phyloP scores from a whole-genome alignment of 2,329 filamentous ascomycete species.

The Ustulina deusta region DNA sequence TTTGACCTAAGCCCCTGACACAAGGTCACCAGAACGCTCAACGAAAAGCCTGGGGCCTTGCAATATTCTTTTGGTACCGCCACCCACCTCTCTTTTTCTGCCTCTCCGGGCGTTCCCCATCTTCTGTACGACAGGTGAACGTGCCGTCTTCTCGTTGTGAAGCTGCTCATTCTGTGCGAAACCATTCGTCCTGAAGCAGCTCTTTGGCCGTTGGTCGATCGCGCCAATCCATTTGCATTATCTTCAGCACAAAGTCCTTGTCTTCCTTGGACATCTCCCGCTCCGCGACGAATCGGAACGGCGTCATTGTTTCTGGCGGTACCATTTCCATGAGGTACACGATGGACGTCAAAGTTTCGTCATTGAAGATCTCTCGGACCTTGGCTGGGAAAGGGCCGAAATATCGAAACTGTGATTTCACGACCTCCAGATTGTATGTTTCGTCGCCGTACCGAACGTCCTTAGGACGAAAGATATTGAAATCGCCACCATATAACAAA shows the following conservation, averaged over 20 bases:
- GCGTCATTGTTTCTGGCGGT: neutral
- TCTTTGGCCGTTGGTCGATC: slow-evolving; percentile 16
- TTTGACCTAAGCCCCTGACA: neutral
- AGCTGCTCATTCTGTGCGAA: slow-evolving; percentile 3
- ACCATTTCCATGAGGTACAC: neutral
- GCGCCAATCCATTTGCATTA: slow-evolving; percentile 16
- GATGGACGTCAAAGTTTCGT: neutral
- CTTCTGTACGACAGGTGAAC: neutral
- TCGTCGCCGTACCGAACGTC: neutral
- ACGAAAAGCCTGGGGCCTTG: neutral
- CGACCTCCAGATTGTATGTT: slow-evolving; percentile 4
- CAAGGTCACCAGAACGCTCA: slow-evolving; percentile 5
- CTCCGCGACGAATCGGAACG: slow-evolving; percentile 1
- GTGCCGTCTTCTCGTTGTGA: neutral
- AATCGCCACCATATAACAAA: slow-evolving; percentile 18
- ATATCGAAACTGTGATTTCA: slow-evolving; percentile 2
- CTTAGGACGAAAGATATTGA: slow-evolving; percentile 18
- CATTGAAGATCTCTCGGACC: slow-evolving; percentile 2
- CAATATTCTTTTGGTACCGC: neutral
- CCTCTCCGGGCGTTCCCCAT: neutral
- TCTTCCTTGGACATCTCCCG: slow-evolving; percentile 6
- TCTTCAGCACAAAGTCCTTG: slow-evolving; percentile 8
- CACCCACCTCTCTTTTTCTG: neutral
- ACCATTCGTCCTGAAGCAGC: slow-evolving; percentile 14
- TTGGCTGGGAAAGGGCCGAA: slow-evolving; percentile 15